A percentile compares a stretch with the other conserved stretches of the same genome.
Evolutionary conservation across 75 land plant genomes (phyloP).

Genomic region (Cryptomeria japonica): DNA sequence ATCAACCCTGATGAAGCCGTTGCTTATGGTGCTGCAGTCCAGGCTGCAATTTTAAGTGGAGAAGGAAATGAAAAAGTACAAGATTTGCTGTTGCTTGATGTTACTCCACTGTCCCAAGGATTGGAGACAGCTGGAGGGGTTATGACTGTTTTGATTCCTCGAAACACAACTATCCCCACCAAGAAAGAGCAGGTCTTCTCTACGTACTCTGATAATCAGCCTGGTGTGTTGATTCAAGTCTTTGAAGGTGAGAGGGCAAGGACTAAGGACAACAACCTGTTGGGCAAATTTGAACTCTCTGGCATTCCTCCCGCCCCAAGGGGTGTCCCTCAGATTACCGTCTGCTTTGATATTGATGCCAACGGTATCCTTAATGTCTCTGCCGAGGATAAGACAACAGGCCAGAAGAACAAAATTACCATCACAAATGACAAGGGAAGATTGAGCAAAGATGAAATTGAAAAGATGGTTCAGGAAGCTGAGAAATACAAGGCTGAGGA

Average conservation of each 20-base stretch:
- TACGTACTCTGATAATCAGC: constrained; percentile 53
- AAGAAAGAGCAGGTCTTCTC: constrained; percentile 53
- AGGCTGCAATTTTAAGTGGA: constrained; percentile 52
- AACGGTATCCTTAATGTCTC: constrained; percentile 51
- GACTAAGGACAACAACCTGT: constrained; percentile 39
- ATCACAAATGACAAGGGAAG: constrained; percentile 51
- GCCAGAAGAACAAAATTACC: constrained; percentile 51
- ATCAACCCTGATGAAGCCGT: constrained; percentile 58
- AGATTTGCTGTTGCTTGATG: constrained; percentile 38
- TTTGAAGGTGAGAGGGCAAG: constrained; percentile 49
- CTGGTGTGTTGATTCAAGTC: constrained; percentile 46
- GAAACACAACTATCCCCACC: constrained; percentile 53
- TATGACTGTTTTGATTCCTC: constrained; percentile 45
- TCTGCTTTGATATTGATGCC: constrained; percentile 51
- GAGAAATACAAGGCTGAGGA: constrained; percentile 70
- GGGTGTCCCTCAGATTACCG: constrained; percentile 51
- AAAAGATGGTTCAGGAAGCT: constrained; percentile 68
- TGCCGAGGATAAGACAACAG: constrained; percentile 51
- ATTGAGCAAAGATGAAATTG: constrained; percentile 53
- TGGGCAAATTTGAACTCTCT: constrained; percentile 56
- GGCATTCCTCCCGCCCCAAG: constrained; percentile 60
- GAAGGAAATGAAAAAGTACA: constrained; percentile 47
- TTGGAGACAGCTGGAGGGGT: constrained; percentile 55
- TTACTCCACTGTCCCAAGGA: constrained; percentile 40
- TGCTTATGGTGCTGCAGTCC: constrained; percentile 53